Evolutionary conservation across 2,329 filamentous ascomycete species (phyloP).

Genomic region (Teratosphaeria epicoccoides): DNA sequence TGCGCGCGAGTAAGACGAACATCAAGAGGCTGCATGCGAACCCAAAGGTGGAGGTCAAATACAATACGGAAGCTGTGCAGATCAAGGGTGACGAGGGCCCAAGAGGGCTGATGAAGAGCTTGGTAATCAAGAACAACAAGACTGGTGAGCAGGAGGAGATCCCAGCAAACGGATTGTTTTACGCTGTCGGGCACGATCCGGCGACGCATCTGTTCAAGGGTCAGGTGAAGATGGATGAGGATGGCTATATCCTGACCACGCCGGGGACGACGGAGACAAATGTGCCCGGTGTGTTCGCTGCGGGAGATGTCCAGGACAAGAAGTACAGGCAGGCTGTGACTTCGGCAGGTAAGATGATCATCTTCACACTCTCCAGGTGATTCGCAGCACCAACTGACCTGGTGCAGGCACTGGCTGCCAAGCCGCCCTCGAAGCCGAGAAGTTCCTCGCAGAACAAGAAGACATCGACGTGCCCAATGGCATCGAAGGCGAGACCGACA

Average conservation of each 20-base stretch:
- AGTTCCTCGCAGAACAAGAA: constrained; percentile 73
- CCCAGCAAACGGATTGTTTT: constrained; percentile 87
- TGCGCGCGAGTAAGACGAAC: constrained; percentile 87
- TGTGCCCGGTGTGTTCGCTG: constrained; percentile 85
- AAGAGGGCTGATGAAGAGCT: constrained; percentile 71
- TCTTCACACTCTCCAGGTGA: background rate
- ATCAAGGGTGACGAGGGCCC: constrained; percentile 70
- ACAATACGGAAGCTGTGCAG: constrained; percentile 71
- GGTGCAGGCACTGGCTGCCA: constrained; percentile 75
- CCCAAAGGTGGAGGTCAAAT: constrained; percentile 83
- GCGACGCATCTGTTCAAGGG: constrained; percentile 84
- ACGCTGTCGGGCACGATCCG: constrained; percentile 93
- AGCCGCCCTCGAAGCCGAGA: constrained; percentile 91
- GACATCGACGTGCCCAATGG: constrained; percentile 43
- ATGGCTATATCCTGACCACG: constrained; percentile 83
- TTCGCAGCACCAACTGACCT: background rate
- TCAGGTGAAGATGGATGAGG: constrained; percentile 76
- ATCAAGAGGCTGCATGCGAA: constrained; percentile 70
- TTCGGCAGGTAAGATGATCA: constrained; percentile 64
- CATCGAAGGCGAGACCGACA: constrained; percentile 40
- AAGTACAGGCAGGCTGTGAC: constrained; percentile 95
- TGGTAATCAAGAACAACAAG: constrained; percentile 69
- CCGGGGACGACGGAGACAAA: constrained; percentile 83
- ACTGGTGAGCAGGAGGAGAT: constrained; percentile 72
- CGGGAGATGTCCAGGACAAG: constrained; percentile 98